Conservation (phyloP, 441 rosid genomes). For the Croton laevigatus region DNA sequence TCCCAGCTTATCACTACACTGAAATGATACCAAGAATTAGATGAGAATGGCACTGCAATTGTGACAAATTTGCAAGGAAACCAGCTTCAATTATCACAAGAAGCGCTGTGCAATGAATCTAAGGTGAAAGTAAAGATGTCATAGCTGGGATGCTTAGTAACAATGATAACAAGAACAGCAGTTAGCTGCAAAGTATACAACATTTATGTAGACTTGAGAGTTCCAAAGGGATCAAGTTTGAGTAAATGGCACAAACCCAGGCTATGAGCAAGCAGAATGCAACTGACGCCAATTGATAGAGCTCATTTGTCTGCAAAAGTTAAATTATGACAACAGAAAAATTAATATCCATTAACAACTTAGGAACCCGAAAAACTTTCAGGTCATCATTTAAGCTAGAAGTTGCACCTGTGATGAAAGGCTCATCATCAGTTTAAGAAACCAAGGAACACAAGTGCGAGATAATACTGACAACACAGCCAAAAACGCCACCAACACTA, state of each 20-base stretch:
- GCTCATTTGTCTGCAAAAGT: conserved; percentile 84
- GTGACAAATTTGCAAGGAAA: neutral
- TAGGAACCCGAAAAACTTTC: neutral
- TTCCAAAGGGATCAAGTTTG: conserved; percentile 7
- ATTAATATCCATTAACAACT: neutral
- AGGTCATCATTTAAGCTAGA: conserved; percentile 9
- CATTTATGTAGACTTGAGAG: neutral
- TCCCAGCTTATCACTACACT: conserved; percentile 63
- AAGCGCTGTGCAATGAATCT: neutral
- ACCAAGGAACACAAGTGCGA: conserved; percentile 87
- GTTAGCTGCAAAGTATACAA: neutral
- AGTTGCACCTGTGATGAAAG: conserved; percentile 73
- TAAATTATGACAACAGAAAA: conserved; percentile 23
- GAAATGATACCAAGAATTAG: conserved; percentile 28
- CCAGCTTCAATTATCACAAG: conserved; percentile 8
- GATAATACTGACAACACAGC: conserved; percentile 66
- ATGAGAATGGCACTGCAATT: neutral
- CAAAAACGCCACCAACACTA: conserved; percentile 71
- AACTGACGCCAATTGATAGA: conserved; percentile 86
- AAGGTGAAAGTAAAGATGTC: neutral
- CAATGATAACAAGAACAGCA: conserved; percentile 7
- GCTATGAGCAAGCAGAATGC: conserved; percentile 98
- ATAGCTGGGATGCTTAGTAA: neutral
- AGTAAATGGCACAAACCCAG: conserved; percentile 23
- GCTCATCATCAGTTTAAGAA: conserved; percentile 92